Conservation (phyloP, 176 grass and related monocot species). For the Bromus sterilis region DNA sequence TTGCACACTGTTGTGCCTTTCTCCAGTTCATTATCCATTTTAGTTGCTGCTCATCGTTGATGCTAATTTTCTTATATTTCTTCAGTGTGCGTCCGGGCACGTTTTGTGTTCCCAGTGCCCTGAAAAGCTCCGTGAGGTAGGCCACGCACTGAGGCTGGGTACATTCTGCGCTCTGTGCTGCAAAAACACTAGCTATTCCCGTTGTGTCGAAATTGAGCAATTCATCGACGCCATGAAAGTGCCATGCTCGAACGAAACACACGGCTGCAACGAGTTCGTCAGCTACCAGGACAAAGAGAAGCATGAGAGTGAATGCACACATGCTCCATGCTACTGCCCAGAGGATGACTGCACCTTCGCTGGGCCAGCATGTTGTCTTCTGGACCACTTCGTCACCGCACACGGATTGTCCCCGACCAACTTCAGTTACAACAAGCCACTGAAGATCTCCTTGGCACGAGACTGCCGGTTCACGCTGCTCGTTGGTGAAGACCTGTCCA, state of each 20-base stretch:
- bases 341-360: neutral
- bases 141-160: neutral
- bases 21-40: neutral
- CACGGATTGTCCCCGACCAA: neutral
- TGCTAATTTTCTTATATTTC: neutral
- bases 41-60: neutral
- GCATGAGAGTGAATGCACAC: neutral
- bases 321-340: conserved; percentile 30
- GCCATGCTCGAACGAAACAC: conserved; percentile 2
- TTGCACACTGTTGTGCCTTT: neutral
- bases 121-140: neutral
- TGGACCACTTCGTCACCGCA: neutral
- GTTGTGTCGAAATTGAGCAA: conserved; percentile 3
- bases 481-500: conserved; percentile 7
- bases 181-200: neutral
- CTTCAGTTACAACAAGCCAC: neutral
- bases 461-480: neutral
- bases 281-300: conserved; percentile 17
- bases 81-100: neutral
- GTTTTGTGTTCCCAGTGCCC: neutral
- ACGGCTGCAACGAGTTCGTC: conserved; percentile 1
- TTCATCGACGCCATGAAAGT: neutral
- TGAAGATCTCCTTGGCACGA: neutral
- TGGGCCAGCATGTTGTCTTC: neutral
- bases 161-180: neutral